phyloP scores from a whole-genome alignment of 805 yeast genomes.

The Starmera caribaea region DNA sequence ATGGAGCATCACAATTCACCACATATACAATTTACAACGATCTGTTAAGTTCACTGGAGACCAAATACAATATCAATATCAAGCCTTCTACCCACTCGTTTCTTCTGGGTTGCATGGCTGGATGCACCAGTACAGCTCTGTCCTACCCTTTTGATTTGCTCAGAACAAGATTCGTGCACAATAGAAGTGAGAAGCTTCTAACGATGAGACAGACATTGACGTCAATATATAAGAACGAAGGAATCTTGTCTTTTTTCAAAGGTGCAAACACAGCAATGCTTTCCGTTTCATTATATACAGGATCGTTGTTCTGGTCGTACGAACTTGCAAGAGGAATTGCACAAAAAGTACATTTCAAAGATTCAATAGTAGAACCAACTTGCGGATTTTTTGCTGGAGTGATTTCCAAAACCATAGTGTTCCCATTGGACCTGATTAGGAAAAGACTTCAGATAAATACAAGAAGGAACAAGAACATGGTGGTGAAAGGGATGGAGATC shows the following conservation, averaged over 20 bases:
- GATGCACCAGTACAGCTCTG: constrained; percentile 55
- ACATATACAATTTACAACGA: constrained; percentile 50
- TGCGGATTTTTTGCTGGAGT: constrained; percentile 75
- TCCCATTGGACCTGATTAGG: constrained; percentile 80
- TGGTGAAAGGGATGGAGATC: constrained; percentile 28
- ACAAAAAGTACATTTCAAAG: constrained; percentile 4
- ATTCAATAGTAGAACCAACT: constrained; percentile 32
- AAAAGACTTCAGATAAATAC: constrained; percentile 64
- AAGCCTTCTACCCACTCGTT: constrained; percentile 25
- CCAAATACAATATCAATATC: constrained; percentile 4
- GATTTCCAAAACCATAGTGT: constrained; percentile 60
- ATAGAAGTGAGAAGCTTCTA: constrained; percentile 31
- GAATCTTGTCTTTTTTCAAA: constrained; percentile 35
- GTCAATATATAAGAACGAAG: constrained; percentile 29
- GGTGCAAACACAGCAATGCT: constrained; percentile 42
- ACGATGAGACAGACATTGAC: constrained; percentile 16
- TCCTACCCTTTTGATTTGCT: constrained; percentile 91
- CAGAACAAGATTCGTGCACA: constrained; percentile 70
- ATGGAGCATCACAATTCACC: constrained; percentile 82
- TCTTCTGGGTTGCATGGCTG: constrained; percentile 69
- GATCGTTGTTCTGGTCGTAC: constrained; percentile 66
- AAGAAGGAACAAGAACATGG: constrained; percentile 19
- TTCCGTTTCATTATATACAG: constrained; percentile 63
- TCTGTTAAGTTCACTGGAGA: constrained; percentile 25
- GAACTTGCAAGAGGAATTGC: constrained; percentile 24